Evolutionary conservation across 805 yeast species (phyloP), one percentile per base, ranked within the genome.

Genomic region (Cyberlindnera mycetangii): DNA sequence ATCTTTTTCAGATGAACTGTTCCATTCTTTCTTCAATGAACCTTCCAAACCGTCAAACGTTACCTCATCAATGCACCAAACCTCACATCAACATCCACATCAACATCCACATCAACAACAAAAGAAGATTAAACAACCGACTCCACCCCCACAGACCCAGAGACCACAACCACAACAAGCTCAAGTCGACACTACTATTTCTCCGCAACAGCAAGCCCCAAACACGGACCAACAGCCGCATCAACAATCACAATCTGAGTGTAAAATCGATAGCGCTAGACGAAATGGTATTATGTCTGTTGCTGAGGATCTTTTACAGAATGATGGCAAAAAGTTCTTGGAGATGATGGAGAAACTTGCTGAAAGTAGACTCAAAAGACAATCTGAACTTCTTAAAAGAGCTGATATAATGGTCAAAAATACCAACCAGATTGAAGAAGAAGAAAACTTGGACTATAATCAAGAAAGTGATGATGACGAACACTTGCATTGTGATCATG

Each of bases 261-360:
- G 7, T n/a, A n/a, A 10, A n/a, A 37, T 30, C 8, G 49, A 45
- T n/a, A 35, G 17, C 16, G 41, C 53, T 20, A 43, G 51, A 41
- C 53, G 55, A 50, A 68, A 65, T 30, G 80, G 79, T 12, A 68
- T 77, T 45, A 64, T 75, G 51, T 70, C 83, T 4, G 76, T 89
- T 34, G 93, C 96, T 1, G 95, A 88, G 52, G 95, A 88, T 56
- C 63, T 89, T 21, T 71, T 88, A 54, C 78, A 78, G 53, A 83
- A 82, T 58, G 87, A 85, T 50, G 96, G 95, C n/a, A 75, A 76
- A 50, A 77, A 81, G 33, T 86, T 89, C 51, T 74, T 88, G 25
- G 83, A 83, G 51, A 82, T 87, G 74, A 83, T 89, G 78, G 95
- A 88, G 61, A 75, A 79, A 42, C 68, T 86, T 36, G 86, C 89